phyloP scores from a whole-genome alignment of 495 filamentous ascomycete genomes.

The Xylaria flabelliformis region DNA sequence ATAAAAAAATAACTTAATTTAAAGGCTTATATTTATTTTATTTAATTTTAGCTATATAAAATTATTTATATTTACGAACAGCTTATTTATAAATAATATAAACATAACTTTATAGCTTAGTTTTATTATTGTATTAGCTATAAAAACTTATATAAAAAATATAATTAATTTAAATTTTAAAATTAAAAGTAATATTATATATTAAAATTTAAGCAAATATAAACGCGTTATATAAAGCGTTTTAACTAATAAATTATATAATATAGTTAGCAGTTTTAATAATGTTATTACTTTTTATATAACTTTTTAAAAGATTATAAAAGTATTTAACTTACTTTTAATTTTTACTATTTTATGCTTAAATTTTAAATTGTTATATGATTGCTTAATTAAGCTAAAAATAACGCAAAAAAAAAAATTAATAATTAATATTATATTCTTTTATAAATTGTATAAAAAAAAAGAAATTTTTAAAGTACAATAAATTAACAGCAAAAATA shows the following conservation, averaged over 20 bases:
- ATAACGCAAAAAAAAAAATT: too few species aligned
- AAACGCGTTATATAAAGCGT: too few species aligned
- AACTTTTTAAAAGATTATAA: too few species aligned
- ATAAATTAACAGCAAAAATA: too few species aligned
- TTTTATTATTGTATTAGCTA: not conserved
- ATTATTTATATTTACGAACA: not conserved
- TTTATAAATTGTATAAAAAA: not conserved
- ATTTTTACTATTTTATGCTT: not conserved
- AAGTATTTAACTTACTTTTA: too few species aligned
- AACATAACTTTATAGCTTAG: not conserved
- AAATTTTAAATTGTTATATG: not conserved
- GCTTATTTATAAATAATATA: too few species aligned
- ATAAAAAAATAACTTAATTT: not conserved
- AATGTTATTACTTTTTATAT: too few species aligned
- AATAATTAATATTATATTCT: not conserved
- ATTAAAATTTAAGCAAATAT: not conserved
- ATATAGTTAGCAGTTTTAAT: not conserved
- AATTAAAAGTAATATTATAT: not conserved
- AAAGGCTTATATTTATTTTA: not conserved
- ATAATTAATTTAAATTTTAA: not conserved
- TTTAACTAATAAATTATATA: not conserved
- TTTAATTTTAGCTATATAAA: not conserved
- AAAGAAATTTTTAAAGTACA: not conserved
- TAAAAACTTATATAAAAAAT: not conserved
- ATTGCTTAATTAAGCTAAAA: not conserved